These are phyloP conservation scores for Termitomyces titanicus DNA, from an alignment of 768 basidiomycete species.

Conservation along the genomic window DNA sequence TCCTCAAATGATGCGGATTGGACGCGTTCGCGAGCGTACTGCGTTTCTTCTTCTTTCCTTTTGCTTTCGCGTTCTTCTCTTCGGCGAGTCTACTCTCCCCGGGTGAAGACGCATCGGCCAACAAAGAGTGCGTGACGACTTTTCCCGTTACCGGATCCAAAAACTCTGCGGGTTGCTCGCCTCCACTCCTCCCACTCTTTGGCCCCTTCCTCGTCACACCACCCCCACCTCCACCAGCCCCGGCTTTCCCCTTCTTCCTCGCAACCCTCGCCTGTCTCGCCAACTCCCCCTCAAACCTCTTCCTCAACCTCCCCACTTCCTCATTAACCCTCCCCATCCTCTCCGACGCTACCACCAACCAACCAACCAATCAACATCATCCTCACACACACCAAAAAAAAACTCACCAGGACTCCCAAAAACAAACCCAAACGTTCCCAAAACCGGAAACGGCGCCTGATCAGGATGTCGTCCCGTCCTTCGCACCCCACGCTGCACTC, in stretches of 20 bases:
- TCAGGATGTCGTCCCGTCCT: slow-evolving; percentile 37
- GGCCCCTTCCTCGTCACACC: not conserved
- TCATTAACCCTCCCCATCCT: slow-evolving; percentile 65
- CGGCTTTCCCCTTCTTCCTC: slow-evolving; percentile 15
- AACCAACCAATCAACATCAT: too few relatives aligned
- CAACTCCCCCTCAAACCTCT: slow-evolving; percentile 71
- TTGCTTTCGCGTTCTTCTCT: slow-evolving; percentile 2
- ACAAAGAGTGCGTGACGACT: not conserved
- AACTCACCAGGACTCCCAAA: slow-evolving; percentile 73
- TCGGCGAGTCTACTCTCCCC: too few relatives aligned
- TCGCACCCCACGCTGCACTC: slow-evolving; percentile 44
- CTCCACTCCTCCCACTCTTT: slow-evolving; percentile 9
- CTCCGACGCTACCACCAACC: slow-evolving; percentile 61
- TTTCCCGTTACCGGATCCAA: slow-evolving; percentile 25
- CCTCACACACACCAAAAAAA: slow-evolving; percentile 8
- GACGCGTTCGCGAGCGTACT: slow-evolving; percentile 88
- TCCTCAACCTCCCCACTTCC: slow-evolving; percentile 62
- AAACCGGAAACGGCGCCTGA: slow-evolving; percentile 43
- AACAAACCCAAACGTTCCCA: slow-evolving; percentile 53
- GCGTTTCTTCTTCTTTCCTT: slow-evolving; percentile 89
- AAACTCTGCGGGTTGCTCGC: slow-evolving; percentile 34
- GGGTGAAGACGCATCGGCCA: too few relatives aligned
- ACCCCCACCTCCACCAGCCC: slow-evolving; percentile 19
- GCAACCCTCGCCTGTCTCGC: slow-evolving; percentile 49
- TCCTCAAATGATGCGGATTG: slow-evolving; percentile 92